Evolutionary conservation across 352 stramenopile genomes (phyloP).

Genomic region (Aphanomyces euteiches): DNA sequence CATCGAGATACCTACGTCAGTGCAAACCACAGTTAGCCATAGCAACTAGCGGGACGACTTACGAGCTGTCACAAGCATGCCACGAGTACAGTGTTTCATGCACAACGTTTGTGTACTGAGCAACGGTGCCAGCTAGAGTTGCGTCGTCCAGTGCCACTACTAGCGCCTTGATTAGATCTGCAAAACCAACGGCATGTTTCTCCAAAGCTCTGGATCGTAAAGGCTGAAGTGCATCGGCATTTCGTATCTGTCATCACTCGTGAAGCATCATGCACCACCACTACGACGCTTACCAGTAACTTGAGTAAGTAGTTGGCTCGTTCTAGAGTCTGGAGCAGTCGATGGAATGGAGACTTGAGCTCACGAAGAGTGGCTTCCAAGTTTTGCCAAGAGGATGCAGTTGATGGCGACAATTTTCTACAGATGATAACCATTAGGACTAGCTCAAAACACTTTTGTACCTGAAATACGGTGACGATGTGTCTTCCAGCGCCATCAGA

Average conservation of each 20-base stretch:
- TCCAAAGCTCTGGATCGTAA: not conserved
- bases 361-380: not conserved
- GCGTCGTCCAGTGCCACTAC: not conserved
- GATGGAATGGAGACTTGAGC: constrained; percentile 15
- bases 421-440: too few relatives aligned
- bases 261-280: too few relatives aligned
- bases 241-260: not conserved
- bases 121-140: not conserved
- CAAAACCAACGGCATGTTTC: not conserved
- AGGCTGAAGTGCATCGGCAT: not conserved
- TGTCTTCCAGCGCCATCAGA: not conserved
- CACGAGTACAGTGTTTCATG: constrained; percentile 26
- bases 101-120: not conserved
- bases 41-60: not conserved
- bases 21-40: not conserved
- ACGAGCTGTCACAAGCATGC: constrained; percentile 7
- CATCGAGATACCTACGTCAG: not conserved
- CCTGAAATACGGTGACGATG: constrained; percentile 1
- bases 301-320: constrained; percentile 18
- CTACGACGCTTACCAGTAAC: not conserved
- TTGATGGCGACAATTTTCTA: not conserved
- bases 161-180: not conserved
- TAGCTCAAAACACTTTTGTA: not conserved
- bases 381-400: not conserved
- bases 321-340: not conserved